Conservation (phyloP, 208 protist species). For the Balamuthia mandrillaris region DNA sequence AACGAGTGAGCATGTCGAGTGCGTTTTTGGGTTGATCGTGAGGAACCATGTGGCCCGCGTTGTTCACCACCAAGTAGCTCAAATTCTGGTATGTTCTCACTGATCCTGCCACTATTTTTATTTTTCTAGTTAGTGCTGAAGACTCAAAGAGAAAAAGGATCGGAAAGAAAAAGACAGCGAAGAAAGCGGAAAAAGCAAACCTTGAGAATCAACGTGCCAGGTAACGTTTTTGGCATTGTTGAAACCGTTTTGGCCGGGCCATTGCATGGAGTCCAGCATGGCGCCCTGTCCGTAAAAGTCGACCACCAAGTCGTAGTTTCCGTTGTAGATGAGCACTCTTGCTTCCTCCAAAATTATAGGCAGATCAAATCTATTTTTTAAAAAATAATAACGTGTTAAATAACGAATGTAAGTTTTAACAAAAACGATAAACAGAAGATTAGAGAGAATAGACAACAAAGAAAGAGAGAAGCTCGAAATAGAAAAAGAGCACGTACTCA, state of each 20-base stretch:
- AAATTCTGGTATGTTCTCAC: not conserved
- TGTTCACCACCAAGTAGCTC: constrained; percentile 20
- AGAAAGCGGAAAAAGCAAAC: too few species aligned
- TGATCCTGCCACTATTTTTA: not conserved
- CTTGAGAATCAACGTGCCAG: too few species aligned
- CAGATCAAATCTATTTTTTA: constrained; percentile 5
- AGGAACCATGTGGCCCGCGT: constrained; percentile 31
- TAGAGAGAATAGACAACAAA: too few species aligned
- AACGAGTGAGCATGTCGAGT: constrained; percentile 9
- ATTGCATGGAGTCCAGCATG: constrained; percentile 26
- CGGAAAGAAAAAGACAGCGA: too few species aligned
- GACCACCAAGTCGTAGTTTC: constrained; percentile 29
- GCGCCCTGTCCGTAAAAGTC: constrained; percentile 22
- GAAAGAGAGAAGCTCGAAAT: too few species aligned
- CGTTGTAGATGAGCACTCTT: constrained; percentile 17
- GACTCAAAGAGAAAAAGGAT: too few species aligned
- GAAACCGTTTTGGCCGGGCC: not conserved
- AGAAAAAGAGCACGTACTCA: too few species aligned
- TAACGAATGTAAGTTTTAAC: too few species aligned
- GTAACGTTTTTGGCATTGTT: too few species aligned
- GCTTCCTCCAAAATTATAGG: not conserved
- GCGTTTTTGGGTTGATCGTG: constrained; percentile 13
- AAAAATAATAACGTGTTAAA: too few species aligned
- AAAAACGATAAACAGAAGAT: too few species aligned
- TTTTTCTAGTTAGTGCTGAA: too few species aligned